A percentile compares a stretch with the other conserved stretches of the same genome.
Conservation (phyloP, 805 yeast genomes). For the Candida lessepsii region DNA sequence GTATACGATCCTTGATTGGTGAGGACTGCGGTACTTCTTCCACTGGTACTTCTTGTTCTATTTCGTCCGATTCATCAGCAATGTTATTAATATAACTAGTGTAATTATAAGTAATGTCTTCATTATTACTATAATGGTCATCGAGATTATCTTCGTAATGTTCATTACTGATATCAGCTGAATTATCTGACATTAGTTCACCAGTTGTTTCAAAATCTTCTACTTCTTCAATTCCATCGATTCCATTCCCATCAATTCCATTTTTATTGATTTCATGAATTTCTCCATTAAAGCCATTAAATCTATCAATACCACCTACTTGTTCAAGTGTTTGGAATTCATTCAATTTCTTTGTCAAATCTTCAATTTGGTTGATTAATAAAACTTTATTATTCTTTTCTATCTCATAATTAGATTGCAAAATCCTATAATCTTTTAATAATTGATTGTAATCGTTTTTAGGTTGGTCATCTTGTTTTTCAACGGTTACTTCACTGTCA, state of each 20-base stretch:
- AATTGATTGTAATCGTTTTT: conserved; percentile 27
- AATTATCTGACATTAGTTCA: conserved; percentile 1
- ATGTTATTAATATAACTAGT: conserved; percentile 7
- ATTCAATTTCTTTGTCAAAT: conserved; percentile 38
- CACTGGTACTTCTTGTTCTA: conserved; percentile 8
- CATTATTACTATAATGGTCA: not conserved
- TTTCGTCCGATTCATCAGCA: conserved; percentile 4
- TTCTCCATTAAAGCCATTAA: no score
- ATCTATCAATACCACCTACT: not conserved
- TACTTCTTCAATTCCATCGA: conserved; percentile 4
- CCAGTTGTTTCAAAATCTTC: conserved; percentile 3
- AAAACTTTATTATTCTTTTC: conserved; percentile 52
- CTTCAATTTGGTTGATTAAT: conserved; percentile 55
- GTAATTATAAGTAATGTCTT: conserved; percentile 16
- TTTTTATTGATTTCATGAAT: no score
- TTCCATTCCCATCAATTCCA: not conserved
- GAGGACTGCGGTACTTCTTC: conserved; percentile 19
- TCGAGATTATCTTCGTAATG: not conserved
- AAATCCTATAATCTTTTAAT: conserved; percentile 35
- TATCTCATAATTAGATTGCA: conserved; percentile 51
- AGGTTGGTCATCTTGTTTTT: no score
- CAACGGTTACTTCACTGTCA: conserved; percentile 7
- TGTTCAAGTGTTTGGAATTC: not conserved
- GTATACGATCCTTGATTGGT: conserved; percentile 19
- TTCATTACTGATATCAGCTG: conserved; percentile 1